A percentile compares a stretch with the other conserved stretches of the same genome.
These are phyloP conservation scores for Lycium ferocissimum DNA, from an alignment of 257 asterid species.

Conservation along the genomic window DNA sequence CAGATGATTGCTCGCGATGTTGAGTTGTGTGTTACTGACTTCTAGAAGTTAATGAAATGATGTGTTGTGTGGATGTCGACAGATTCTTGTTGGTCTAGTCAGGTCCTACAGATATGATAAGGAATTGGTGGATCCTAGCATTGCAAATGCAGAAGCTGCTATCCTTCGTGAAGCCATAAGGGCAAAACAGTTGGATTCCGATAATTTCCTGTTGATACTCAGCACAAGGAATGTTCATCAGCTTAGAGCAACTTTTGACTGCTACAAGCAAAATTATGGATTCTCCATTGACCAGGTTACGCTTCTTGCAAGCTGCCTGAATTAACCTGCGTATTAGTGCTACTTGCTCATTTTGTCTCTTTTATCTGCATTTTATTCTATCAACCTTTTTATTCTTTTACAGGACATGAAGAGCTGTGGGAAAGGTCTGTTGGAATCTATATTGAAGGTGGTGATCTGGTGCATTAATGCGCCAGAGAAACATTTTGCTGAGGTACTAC, in stretches of 20 bases:
- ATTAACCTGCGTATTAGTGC: neutral
- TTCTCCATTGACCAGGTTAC: constrained; percentile 65
- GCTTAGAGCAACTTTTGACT: constrained; percentile 69
- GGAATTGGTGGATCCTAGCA: constrained; percentile 54
- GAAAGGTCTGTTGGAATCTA: constrained; percentile 56
- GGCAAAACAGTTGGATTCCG: constrained; percentile 52
- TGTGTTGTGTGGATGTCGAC: constrained; percentile 32
- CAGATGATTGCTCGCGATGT: neutral
- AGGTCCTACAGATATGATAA: constrained; percentile 77
- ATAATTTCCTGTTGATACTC: constrained; percentile 57
- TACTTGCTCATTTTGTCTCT: neutral
- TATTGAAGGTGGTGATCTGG: constrained; percentile 67
- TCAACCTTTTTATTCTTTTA: neutral
- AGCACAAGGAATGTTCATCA: constrained; percentile 71
- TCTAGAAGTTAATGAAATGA: constrained; percentile 7
- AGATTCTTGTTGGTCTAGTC: constrained; percentile 70
- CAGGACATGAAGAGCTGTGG: constrained; percentile 72
- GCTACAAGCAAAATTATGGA: constrained; percentile 61
- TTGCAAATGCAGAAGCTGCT: constrained; percentile 67
- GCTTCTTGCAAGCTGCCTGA: neutral
- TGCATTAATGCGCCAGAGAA: constrained; percentile 75
- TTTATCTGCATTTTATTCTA: neutral
- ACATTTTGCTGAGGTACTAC: constrained; percentile 83
- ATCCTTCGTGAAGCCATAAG: constrained; percentile 54
- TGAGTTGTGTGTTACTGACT: neutral